These are phyloP conservation scores for Oryza brachyantha DNA, from an alignment of 176 grass and related monocot genomes.

Conservation along the genomic window DNA sequence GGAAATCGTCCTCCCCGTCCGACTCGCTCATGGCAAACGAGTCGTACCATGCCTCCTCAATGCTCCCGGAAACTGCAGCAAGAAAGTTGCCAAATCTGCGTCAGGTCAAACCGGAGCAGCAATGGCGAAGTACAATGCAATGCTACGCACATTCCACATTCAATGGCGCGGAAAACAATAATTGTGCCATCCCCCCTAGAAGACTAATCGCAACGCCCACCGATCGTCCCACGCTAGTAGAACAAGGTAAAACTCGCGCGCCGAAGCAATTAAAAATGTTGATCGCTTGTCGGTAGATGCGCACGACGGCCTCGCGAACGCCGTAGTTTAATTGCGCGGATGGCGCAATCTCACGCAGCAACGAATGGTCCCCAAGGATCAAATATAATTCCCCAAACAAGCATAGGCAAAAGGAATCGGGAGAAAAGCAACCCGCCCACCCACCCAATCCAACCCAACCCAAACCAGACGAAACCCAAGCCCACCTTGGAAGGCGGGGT, in stretches of 20 bases:
- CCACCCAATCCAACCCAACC: not conserved
- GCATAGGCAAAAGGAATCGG: not conserved
- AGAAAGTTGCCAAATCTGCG: conserved; percentile 25
- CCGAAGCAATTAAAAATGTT: conserved; percentile 4
- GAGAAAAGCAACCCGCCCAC: not conserved
- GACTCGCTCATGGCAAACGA: conserved; percentile 61
- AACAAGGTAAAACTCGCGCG: conserved; percentile 12
- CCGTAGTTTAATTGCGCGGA: conserved; percentile 23
- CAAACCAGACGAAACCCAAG: not conserved
- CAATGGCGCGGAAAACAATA: conserved; percentile 22
- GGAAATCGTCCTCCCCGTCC: conserved; percentile 86
- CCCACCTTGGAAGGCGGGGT: conserved; percentile 65
- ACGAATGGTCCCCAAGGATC: conserved; percentile 46
- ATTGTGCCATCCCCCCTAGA: not conserved
- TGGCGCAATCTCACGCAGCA: conserved; percentile 26
- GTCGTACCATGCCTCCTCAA: conserved; percentile 89
- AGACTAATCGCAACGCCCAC: not conserved
- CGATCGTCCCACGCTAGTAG: conserved; percentile 25
- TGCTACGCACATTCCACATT: not conserved
- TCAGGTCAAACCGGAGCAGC: conserved; percentile 27
- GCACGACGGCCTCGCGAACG: conserved; percentile 19
- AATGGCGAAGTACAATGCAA: not conserved
- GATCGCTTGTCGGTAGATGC: not conserved
- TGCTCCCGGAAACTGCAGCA: conserved; percentile 49
- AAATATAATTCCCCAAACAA: conserved; percentile 20